Evolutionary conservation across 2,329 filamentous ascomycete genomes (phyloP), one percentile per base, ranked within the genome.

Genomic region (Pyrenophora tritici-repentis): DNA sequence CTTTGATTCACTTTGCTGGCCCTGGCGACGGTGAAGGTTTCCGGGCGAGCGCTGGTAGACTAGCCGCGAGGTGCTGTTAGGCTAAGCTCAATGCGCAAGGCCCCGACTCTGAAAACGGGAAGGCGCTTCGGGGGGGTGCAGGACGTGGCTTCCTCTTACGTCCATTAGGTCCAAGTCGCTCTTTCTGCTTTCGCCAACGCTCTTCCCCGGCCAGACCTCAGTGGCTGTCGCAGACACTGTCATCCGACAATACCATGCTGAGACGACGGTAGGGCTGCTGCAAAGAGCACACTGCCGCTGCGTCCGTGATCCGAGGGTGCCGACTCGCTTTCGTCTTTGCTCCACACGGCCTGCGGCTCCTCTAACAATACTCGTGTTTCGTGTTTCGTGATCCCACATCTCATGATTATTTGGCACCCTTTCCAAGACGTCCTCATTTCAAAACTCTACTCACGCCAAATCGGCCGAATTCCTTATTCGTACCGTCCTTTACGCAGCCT

Each of bases 301-400:
- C 22, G 6, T 24, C 22, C 22, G 8, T 24, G 34, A 18, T 18
- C 34, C 34, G 34, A 12, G 8, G 14, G 34, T n/a, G 34, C 14
- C 16, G 16, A 20, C 18, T 36, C 34, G 34, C 34, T 36, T 9
- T 36, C 24, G 24, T 29, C 8, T 29, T 8, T 10, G 8, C 24
- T 29, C 26, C 26, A 29, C 26, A 29, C 26, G 9, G 10, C 26
- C 26, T 29, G 26, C 10, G n/a, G 24, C 33, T 31, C 20, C 20
- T 20, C 22, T 20, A 38, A 42, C 45, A 42, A 18, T 16, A 47
- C 18, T 20, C 18, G 18, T 20, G 18, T 20, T 20, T 14, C 12
- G 46, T 50, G 56, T 56, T 60, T 58, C 51, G 55, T 34, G 18
- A 17, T 9, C 29, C 9, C 34, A 20, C 14, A 37, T 29, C 35